Evolutionary conservation across 225 moss, liverwort and hornwort species (phyloP), one percentile per base, ranked within the genome.

Genomic region (Pleurozium schreberi): DNA sequence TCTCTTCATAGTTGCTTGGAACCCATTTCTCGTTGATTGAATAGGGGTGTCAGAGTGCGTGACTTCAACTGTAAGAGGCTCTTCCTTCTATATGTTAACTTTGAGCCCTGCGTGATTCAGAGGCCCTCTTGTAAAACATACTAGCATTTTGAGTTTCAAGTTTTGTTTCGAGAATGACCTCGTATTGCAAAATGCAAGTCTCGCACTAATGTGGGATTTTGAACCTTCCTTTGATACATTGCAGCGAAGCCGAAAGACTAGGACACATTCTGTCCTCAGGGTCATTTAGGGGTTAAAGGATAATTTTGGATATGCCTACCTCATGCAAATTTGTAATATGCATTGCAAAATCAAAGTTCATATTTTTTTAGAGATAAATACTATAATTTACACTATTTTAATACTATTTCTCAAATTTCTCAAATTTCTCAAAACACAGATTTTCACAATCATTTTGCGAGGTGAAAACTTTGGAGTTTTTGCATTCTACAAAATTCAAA

Each of bases 191-290:
- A 85, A 38, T 19, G 34, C 34, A 71, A 71, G 36, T 25, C 31
- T 68, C 69, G 20, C 42, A 20, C 47, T 85, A 49, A 85, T 25
- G 74, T 68, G 53, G 36, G 81, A 85, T 75, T 70, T 20, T 83
- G 64, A 87, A 87, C 73, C 42, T 22, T 66, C 73, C 42, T 22
- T 66, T 33, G 75, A 50, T 50, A 25, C 47, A 58, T 59, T 68
- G 85, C 96, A 97, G 97, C 87, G 64, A 74, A 87, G 81, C 85
- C 95, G 47, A 75, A 90, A n/a, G n/a, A n/a, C n/a, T n/a, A n/a
- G n/a, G n/a, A n/a, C n/a, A n/a, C n/a, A n/a, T n/a, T n/a, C n/a
- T n/a, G n/a, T n/a, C n/a, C n/a, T n/a, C n/a, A n/a, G n/a, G n/a
- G n/a, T n/a, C n/a, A n/a, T n/a, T n/a, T n/a, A n/a, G n/a, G n/a